A percentile compares a stretch with the other conserved stretches of the same genome.
Evolutionary conservation across 441 rosid species (phyloP).

Genomic region (Sinapis alba): DNA sequence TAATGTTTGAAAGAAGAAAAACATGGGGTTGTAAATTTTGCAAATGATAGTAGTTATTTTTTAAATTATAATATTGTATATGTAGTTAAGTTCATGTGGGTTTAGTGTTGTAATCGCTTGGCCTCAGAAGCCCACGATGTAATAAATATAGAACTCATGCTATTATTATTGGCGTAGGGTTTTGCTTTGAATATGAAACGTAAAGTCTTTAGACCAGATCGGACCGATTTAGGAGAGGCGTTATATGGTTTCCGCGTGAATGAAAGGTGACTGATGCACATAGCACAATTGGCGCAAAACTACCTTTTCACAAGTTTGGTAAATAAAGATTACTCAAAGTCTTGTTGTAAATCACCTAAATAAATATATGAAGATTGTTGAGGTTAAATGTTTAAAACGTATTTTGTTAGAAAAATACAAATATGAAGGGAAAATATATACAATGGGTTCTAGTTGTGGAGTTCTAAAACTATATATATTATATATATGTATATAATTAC

Average conservation of each 20-base stretch:
- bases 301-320: constrained; percentile 21
- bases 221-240: neutral
- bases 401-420: neutral
- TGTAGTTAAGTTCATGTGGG: constrained; percentile 11
- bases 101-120: neutral
- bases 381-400: constrained; percentile 17
- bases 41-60: constrained; percentile 22
- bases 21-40: neutral
- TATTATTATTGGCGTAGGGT: neutral
- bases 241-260: constrained; percentile 11
- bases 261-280: neutral
- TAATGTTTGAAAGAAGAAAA: constrained; percentile 9
- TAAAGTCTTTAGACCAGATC: constrained; percentile 6
- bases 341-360: constrained; percentile 32
- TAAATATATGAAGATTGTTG: neutral
- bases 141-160: neutral
- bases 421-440: neutral
- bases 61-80: neutral
- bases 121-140: neutral
- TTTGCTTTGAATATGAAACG: constrained; percentile 5
- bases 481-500: too few relatives aligned
- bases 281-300: neutral
- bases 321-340: constrained; percentile 22
- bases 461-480: too few relatives aligned
- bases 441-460: too few relatives aligned